Evolutionary conservation across 805 yeast genomes (phyloP), one percentile per base, ranked within the genome.

Genomic region (Yarrowia keelungensis): DNA sequence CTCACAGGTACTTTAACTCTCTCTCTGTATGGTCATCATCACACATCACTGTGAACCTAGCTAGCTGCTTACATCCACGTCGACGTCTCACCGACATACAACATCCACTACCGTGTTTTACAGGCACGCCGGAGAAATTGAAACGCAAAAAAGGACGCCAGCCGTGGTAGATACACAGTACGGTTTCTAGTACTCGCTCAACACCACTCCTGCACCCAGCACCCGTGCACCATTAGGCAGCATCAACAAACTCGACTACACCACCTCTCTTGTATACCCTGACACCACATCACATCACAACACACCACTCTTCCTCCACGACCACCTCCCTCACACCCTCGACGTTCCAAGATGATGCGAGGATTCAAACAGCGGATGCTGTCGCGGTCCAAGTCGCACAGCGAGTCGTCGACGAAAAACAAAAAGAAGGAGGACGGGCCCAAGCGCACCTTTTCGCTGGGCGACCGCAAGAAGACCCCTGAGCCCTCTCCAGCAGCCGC

Each of bases 361-460:
- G 76, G 76, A 65, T 73, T 74, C 69, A 74, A 74, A 56, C 76
- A 74, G 71, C 75, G 75, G 41, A 73, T 74, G 71, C 73, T 72
- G 59, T 72, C 74, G 68, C 72, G 74, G 39, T 72, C 74, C 49
- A 70, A 71, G 67, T 70, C 70, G 59, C 65, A 71, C 58, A 71
- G 70, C 69, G 74, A 72, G 45, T 59, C 72, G 43, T 69, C 71
- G 42, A 41, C 59, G 22, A 69, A 69, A 42, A 50, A 67, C 43
- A 69, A 69, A 58, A 69, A 69, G 64, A 68, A 69, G 65, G 70
- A 69, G 56, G 67, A 62, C 22, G 56, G 56, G 5, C 56, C 67
- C 38, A 62, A 62, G 47, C 54, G 67, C 56, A 47, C 67, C 16
- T 62, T 62, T 26, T 62, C 67, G 32, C 47, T 62, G 16, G 47